phyloP scores from a whole-genome alignment of 2,329 filamentous ascomycete species.

The Aspergillus costaricaensis region DNA sequence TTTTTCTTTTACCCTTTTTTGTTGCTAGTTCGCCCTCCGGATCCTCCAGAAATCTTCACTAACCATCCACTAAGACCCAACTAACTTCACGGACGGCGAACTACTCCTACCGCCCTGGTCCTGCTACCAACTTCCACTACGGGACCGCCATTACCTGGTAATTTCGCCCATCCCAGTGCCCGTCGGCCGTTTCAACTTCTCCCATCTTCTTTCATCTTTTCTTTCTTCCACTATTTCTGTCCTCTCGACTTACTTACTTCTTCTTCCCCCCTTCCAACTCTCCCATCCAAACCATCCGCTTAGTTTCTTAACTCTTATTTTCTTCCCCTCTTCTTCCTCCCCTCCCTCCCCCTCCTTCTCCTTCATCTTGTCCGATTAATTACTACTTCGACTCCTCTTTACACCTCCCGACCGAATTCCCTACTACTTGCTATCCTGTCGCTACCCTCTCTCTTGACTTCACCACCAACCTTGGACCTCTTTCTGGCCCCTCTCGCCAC shows the following conservation, averaged over 20 bases:
- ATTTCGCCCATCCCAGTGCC: slow-evolving; percentile 20
- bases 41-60: neutral
- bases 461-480: slow-evolving; percentile 7
- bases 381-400: slow-evolving; percentile 3
- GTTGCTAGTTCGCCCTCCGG: neutral
- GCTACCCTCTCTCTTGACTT: slow-evolving; percentile 5
- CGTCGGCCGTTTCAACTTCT: slow-evolving; percentile 24
- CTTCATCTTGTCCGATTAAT: neutral
- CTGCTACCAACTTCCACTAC: slow-evolving; percentile 1
- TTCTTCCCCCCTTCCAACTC: slow-evolving; percentile 14
- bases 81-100: slow-evolving; percentile 9
- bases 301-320: slow-evolving; percentile 9
- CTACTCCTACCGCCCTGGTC: slow-evolving; percentile 3
- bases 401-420: slow-evolving; percentile 9
- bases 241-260: neutral
- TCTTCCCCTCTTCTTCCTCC: slow-evolving; percentile 12
- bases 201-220: slow-evolving; percentile 21
- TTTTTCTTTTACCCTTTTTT: neutral
- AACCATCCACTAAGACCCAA: slow-evolving; percentile 4
- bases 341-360: slow-evolving; percentile 4
- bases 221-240: slow-evolving; percentile 13
- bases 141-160: slow-evolving; percentile 13
- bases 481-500: neutral
- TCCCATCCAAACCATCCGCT: slow-evolving; percentile 5
- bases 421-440: slow-evolving; percentile 11